These are phyloP conservation scores for Camellia lanceoleosa DNA, from an alignment of 148 eudicot species.

Conservation along the genomic window DNA sequence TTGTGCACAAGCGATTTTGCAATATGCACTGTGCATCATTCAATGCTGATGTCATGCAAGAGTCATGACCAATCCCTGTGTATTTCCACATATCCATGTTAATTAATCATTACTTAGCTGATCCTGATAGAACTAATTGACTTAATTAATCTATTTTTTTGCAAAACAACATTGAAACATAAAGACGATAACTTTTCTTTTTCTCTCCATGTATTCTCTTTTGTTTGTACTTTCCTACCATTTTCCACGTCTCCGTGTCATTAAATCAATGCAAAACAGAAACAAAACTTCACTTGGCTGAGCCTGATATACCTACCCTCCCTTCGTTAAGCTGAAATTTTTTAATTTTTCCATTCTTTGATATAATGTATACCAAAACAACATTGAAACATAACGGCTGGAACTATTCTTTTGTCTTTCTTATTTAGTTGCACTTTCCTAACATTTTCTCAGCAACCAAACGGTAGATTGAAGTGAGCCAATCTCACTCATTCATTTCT, in stretches of 20 bases:
- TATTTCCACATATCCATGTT: not conserved
- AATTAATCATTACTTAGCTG: not conserved
- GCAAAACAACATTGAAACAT: not conserved
- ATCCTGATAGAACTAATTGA: not conserved
- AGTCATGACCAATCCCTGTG: constrained; percentile 15
- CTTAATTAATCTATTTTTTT: not conserved
- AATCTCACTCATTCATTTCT: not conserved
- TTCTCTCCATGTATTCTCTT: not conserved
- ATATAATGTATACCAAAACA: not conserved
- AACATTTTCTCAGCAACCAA: not conserved
- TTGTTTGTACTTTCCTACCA: not conserved
- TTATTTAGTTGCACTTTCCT: not conserved
- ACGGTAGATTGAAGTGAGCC: not conserved
- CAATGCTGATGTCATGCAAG: not conserved
- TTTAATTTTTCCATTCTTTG: not conserved
- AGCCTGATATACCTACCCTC: not conserved
- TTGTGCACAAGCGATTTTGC: not conserved
- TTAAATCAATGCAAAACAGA: not conserved
- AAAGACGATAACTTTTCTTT: not conserved
- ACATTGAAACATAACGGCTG: not conserved
- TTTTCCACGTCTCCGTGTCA: not conserved
- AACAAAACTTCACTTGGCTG: not conserved
- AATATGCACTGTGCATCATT: not conserved
- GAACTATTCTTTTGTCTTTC: not conserved
- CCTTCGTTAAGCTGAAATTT: not conserved